Conservation (phyloP, 176 grass and related monocot genomes). For the Musa troglodytarum region DNA sequence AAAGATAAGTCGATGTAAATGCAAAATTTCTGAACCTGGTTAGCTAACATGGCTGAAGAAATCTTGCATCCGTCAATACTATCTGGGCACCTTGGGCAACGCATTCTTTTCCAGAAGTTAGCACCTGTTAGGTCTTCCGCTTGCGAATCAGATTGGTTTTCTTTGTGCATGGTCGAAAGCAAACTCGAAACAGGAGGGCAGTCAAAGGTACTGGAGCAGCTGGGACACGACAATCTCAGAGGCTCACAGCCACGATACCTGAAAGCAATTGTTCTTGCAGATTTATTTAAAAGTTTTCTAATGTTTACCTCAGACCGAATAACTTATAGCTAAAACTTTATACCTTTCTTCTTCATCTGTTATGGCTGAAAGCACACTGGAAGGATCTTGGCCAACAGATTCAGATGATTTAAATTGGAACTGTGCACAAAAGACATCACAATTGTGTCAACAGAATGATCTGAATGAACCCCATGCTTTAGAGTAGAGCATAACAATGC, state of each 20-base stretch:
- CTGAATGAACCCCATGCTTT: neutral
- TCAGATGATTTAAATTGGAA: conserved; percentile 63
- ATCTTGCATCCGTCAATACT: conserved; percentile 38
- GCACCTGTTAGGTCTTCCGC: conserved; percentile 33
- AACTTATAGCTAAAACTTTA: neutral
- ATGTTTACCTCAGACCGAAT: neutral
- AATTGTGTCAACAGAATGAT: neutral
- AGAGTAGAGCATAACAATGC: neutral
- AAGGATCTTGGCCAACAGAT: conserved; percentile 56
- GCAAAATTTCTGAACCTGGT: conserved; percentile 48
- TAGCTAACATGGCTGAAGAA: conserved; percentile 63
- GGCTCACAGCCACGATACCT: conserved; percentile 88
- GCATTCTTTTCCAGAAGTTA: conserved; percentile 77
- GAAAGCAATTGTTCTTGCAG: conserved; percentile 12
- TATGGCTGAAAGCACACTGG: conserved; percentile 55
- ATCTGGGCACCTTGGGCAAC: conserved; percentile 78
- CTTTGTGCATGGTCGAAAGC: conserved; percentile 34
- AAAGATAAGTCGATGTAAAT: neutral
- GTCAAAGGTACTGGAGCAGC: conserved; percentile 70
- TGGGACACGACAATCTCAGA: conserved; percentile 69
- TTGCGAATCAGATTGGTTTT: conserved; percentile 29
- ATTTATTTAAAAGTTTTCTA: neutral
- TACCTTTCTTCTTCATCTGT: conserved; percentile 79
- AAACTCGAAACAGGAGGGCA: conserved; percentile 78
- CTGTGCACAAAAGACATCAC: conserved; percentile 22